Conservation (phyloP, 2,329 filamentous ascomycete genomes). For the Colletotrichum chlorophyti region DNA sequence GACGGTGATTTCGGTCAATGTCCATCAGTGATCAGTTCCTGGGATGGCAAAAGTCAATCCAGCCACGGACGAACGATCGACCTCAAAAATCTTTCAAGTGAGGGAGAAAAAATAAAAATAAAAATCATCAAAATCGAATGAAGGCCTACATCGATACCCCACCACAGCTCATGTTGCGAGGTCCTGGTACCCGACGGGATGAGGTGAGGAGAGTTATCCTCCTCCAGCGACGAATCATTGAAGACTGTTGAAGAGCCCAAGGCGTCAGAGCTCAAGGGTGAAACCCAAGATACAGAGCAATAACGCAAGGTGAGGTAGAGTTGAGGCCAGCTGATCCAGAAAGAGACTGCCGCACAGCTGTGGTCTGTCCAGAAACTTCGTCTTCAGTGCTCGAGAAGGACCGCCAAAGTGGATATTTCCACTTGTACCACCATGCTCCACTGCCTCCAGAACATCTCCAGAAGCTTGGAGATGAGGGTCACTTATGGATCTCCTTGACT, state of each 20-base stretch:
- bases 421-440: slow-evolving; percentile 6
- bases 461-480: slow-evolving; percentile 22
- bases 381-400: no score
- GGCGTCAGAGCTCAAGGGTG: no score
- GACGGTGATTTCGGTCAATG: slow-evolving; percentile 5
- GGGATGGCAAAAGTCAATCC: slow-evolving; percentile 1
- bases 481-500: slow-evolving; percentile 10
- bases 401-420: not conserved
- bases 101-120: not conserved
- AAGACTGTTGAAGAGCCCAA: slow-evolving; percentile 7
- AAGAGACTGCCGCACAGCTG: not conserved
- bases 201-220: no score
- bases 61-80: slow-evolving; percentile 11
- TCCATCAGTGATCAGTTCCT: slow-evolving; percentile 26
- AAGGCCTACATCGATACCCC: slow-evolving; percentile 3
- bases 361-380: no score
- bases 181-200: no score
- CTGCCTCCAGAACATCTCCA: slow-evolving; percentile 24
- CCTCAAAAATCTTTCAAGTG: not conserved
- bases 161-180: slow-evolving; percentile 1
- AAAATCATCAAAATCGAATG: not conserved
- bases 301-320: no score
- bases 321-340: slow-evolving; percentile 7
- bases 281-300: no score
- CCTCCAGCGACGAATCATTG: no score